Percentiles rank a stretch among this genome's conserved stretches.
These are phyloP conservation scores for Scheffersomyces segobiensis DNA, from an alignment of 1,139 yeast genomes.

Conservation along the genomic window DNA sequence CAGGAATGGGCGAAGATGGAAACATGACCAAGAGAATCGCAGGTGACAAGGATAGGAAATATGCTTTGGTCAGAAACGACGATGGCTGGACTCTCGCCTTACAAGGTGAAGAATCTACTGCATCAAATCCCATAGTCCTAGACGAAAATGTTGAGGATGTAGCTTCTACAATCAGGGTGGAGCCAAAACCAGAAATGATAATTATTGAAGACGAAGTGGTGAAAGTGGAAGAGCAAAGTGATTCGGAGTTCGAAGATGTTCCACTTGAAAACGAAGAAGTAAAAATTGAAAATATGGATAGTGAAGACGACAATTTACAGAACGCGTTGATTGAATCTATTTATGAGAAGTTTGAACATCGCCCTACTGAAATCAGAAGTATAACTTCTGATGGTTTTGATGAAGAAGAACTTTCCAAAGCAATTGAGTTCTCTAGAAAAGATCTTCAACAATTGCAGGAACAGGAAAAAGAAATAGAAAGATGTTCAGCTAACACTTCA, in stretches of 20 bases:
- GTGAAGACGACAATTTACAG: constrained; percentile 30
- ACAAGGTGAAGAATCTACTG: constrained; percentile 40
- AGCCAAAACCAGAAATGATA: neutral
- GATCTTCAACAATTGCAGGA: constrained; percentile 26
- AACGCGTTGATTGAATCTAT: constrained; percentile 39
- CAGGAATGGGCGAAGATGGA: constrained; percentile 76
- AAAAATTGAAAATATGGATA: neutral
- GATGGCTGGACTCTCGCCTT: constrained; percentile 88
- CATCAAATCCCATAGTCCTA: constrained; percentile 43
- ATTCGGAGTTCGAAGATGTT: constrained; percentile 22
- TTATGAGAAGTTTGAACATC: constrained; percentile 27
- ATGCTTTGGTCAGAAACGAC: constrained; percentile 71
- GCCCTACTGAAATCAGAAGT: neutral
- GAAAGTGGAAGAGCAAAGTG: constrained; percentile 23
- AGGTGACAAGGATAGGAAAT: constrained; percentile 77
- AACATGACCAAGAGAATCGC: constrained; percentile 64
- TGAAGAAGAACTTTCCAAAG: constrained; percentile 43
- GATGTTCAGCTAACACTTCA: neutral
- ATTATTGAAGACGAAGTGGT: neutral
- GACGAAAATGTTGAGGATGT: constrained; percentile 33
- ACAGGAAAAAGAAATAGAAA: constrained; percentile 13
- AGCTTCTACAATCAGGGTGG: neutral
- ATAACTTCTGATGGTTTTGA: constrained; percentile 14
- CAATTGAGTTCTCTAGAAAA: constrained; percentile 46
- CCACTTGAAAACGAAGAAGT: constrained; percentile 13